These are phyloP conservation scores for Amaranthus hypochondriacus DNA, from an alignment of 148 eudicot genomes.

Conservation along the genomic window DNA sequence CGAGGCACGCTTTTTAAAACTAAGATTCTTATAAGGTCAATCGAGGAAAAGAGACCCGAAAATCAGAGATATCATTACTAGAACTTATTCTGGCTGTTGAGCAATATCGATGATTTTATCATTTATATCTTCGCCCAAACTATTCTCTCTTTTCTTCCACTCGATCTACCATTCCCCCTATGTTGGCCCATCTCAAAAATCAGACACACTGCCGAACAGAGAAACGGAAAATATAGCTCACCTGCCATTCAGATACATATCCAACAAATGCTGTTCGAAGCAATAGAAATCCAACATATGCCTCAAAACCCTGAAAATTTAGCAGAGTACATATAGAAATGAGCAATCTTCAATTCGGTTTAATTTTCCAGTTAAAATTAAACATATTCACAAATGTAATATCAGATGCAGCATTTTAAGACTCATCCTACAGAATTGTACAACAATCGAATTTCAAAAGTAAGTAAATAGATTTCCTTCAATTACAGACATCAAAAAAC, in stretches of 20 bases:
- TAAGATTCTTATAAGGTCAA: too few relatives aligned
- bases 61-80: too few relatives aligned
- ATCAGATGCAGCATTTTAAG: background rate
- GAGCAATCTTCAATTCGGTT: conserved; percentile 2
- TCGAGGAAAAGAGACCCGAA: too few relatives aligned
- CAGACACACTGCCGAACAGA: background rate
- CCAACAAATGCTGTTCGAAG: conserved; percentile 45
- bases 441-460: background rate
- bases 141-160: too few relatives aligned
- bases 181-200: background rate
- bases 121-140: too few relatives aligned
- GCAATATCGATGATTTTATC: too few relatives aligned
- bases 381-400: background rate
- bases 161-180: too few relatives aligned
- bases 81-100: too few relatives aligned
- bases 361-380: background rate
- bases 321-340: background rate
- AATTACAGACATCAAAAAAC: background rate
- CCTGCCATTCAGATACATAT: conserved; percentile 54
- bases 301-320: conserved; percentile 46
- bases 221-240: conserved; percentile 1
- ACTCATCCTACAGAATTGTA: background rate
- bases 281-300: conserved; percentile 42
- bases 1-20: too few relatives aligned
- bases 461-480: background rate